These are phyloP conservation scores for Maudiozyma turicensis DNA, from an alignment of 805 yeast genomes.

Conservation along the genomic window DNA sequence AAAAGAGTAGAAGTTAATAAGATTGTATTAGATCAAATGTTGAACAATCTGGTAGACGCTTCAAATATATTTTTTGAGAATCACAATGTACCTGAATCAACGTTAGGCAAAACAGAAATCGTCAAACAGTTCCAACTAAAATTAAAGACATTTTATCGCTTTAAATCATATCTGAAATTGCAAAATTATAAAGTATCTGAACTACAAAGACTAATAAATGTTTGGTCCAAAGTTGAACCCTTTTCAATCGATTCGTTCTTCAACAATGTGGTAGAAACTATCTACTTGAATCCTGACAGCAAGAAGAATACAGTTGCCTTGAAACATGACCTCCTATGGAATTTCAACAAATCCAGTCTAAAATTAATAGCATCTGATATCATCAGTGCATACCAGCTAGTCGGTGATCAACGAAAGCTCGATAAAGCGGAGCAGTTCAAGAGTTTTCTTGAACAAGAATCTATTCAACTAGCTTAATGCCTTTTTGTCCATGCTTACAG, in stretches of 20 bases:
- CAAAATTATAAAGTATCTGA: slow-evolving; percentile 14
- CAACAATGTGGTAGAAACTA: slow-evolving; percentile 26
- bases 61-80: slow-evolving; percentile 10
- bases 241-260: slow-evolving; percentile 16
- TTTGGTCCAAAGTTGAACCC: slow-evolving; percentile 18
- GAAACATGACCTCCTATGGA: slow-evolving; percentile 11
- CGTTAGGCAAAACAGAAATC: background rate
- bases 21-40: slow-evolving; percentile 16
- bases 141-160: slow-evolving; percentile 20
- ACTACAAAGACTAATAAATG: slow-evolving; percentile 13
- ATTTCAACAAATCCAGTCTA: slow-evolving; percentile 11
- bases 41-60: slow-evolving; percentile 21
- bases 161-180: slow-evolving; percentile 18
- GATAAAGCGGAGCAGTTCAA: slow-evolving; percentile 1
- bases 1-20: background rate
- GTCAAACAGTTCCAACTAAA: slow-evolving; percentile 6
- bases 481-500: background rate
- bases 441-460: slow-evolving; percentile 1
- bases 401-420: slow-evolving; percentile 1
- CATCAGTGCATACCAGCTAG: background rate
- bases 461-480: background rate
- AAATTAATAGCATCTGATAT: background rate
- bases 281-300: slow-evolving; percentile 15
- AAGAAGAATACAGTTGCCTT: background rate
- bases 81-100: background rate